Base-by-base conservation (phyloP, 768 basidiomycete genomes). In the Phlebiopsis flavidoalba region DNA sequence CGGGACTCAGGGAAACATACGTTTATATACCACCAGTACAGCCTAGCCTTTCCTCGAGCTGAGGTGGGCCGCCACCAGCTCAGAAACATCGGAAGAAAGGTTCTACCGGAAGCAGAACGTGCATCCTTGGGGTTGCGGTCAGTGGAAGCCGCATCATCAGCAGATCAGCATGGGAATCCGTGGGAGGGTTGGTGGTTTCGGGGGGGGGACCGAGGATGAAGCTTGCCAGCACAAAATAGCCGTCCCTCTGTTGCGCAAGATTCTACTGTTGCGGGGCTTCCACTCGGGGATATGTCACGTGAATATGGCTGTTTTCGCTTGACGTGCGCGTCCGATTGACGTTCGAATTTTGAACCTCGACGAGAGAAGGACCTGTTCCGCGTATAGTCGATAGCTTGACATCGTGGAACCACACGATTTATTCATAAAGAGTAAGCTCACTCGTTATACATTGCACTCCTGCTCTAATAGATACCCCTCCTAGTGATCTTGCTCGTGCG, bases 271-370 rank as follows among this genome's bases (percentile, higher is more conserved):
- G 7, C 54, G 62, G 8, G 35, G 48, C n/a, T 26, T 53, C 60
- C 2, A 47, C 43, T 21, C 61, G 61, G 19, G 63, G 61, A 5
- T 31, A 45, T 31, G 19, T 43, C 57, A 58, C 12, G 5, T 19
- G 53, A 6, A 19, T 36, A 52, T 53, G 31, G 15, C 22, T 8
- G 11, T 60, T 53, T 4, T 33, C 62, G 2, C 26, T 6, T 31
- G 26, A 31, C 26, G n/a, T 31, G 26, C n/a, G 26, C 26, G 6
- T 6, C 26, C 26, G 26, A 31, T 31, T 6, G 26, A 31, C 54
- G 3, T 33, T 65, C 8, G 50, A 51, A 5, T 67, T 65, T 43
- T n/a, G n/a, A 61, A 65, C 46, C 61, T 67, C 49, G 54, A 49
- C 21, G 37, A 43, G 6, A 63, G n/a, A n/a, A n/a, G 56, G 2